Base-by-base conservation (phyloP, 352 stramenopile genomes). In the Pythium biforme region DNA sequence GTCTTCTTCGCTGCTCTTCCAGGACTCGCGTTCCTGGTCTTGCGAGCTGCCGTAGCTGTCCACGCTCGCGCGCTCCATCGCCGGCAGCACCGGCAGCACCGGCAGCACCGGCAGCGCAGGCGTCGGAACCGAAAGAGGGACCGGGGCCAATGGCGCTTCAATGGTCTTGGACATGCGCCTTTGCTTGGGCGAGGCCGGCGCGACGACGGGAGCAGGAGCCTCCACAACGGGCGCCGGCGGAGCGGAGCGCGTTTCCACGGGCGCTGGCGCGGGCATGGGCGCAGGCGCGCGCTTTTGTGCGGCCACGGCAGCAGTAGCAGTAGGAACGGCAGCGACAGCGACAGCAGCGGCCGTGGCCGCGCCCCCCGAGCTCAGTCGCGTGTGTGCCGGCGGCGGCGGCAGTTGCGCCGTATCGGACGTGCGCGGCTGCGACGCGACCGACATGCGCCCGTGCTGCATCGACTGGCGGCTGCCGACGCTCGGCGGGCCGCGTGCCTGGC, bases 1-100 rank as follows among this genome's bases (percentile, higher is more conserved):
- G 40, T 70, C 63, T 43, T 69, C 62, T 49, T 70, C 55, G 25
- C 56, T 64, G 51, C 63, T 70, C 19, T 52, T 48, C 63, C 63
- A 70, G 17, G 63, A 70, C 10, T 60, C 55, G 20, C 63, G 29
- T 10, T 34, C 29, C 29, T 34, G 55, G 49, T 50, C 43, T 7
- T 45, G 20, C 17, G 55, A 62, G 12, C 49, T 52, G 23, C n/a
- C 25, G 15, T 59, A 34, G 27, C 62, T 60, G 17, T 61, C 62
- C 17, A 52, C 17, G 6, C 53, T 46, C 15, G 43, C n/a, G 9
- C 55, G 55, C 11, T 60, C 48, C 25, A 54, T 25, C 29, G 37
- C 51, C 9, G 55, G 55, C 26, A 61, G 22, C 7, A 22, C 41
- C 7, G 29, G 29, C 29, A 10, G 29, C 29, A 10, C 29, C 29